Percentiles rank a stretch among this genome's conserved stretches.
phyloP scores from a whole-genome alignment of 2,329 filamentous ascomycete species.

The Diplodia scrobiculata region DNA sequence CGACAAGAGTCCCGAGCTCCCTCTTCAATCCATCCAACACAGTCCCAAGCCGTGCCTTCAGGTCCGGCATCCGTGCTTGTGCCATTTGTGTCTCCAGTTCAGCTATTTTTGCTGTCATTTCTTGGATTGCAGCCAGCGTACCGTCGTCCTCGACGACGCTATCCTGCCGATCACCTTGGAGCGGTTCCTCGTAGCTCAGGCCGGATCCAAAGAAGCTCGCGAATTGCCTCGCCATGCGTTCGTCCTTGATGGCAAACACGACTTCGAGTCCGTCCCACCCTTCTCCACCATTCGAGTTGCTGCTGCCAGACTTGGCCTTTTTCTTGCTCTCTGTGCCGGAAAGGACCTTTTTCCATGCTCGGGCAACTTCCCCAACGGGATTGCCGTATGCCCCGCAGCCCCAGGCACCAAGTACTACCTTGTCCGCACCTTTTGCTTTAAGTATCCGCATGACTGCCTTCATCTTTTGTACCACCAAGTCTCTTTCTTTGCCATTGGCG shows the following conservation, averaged over 20 bases:
- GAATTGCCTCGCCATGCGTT: conserved; percentile 57
- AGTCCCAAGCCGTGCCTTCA: conserved; percentile 39
- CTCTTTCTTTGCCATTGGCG: conserved; percentile 54
- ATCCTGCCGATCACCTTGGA: conserved; percentile 44
- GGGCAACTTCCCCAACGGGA: conserved; percentile 61
- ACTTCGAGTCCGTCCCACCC: conserved; percentile 55
- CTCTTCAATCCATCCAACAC: conserved; percentile 40
- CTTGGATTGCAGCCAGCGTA: conserved; percentile 35
- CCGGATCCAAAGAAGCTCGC: conserved; percentile 51
- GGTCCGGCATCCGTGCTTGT: conserved; percentile 41
- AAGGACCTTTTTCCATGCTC: conserved; percentile 55
- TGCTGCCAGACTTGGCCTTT: conserved; percentile 31
- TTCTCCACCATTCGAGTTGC: conserved; percentile 34
- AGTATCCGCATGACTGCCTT: conserved; percentile 59
- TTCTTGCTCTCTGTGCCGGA: conserved; percentile 35
- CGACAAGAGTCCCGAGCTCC: conserved; percentile 36
- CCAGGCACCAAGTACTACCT: conserved; percentile 64
- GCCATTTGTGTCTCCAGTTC: conserved; percentile 43
- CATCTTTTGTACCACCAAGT: conserved; percentile 59
- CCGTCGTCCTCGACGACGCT: conserved; percentile 42
- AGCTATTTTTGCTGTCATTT: conserved; percentile 41
- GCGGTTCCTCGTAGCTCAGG: conserved; percentile 43
- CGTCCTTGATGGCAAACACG: conserved; percentile 61
- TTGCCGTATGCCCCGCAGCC: conserved; percentile 67
- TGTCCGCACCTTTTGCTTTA: conserved; percentile 49